Conservation (phyloP, 306 rosid species). For the Vigna hirtella region DNA sequence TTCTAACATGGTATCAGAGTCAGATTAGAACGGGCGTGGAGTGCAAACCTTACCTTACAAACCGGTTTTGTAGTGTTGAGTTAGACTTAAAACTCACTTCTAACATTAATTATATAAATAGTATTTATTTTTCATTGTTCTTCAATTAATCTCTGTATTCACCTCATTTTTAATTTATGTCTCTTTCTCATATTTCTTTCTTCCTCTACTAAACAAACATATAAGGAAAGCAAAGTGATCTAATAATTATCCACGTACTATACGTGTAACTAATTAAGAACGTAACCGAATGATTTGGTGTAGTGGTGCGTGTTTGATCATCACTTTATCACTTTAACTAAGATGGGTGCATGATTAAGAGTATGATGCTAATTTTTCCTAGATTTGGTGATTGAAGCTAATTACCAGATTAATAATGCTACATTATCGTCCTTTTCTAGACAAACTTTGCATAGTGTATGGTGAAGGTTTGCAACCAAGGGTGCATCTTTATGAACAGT, state of each 20-base stretch:
- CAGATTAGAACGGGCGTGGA: too few species aligned
- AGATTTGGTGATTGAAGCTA: slow-evolving; percentile 34
- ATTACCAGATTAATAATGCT: neutral
- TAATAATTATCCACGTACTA: neutral
- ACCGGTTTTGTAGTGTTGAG: rapidly evolving
- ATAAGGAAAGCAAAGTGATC: neutral
- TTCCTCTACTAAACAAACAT: too few species aligned
- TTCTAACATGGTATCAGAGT: too few species aligned
- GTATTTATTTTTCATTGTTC: too few species aligned
- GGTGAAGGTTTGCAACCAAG: slow-evolving; percentile 26
- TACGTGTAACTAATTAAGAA: neutral
- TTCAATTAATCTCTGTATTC: too few species aligned
- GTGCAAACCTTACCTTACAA: too few species aligned
- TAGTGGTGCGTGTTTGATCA: neutral
- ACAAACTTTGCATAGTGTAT: slow-evolving; percentile 2
- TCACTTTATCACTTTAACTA: slow-evolving; percentile 19
- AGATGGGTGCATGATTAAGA: slow-evolving; percentile 12
- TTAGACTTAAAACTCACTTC: too few species aligned
- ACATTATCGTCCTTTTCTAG: slow-evolving; percentile 4
- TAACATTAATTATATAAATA: too few species aligned
- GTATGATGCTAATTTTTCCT: slow-evolving; percentile 15
- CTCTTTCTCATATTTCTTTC: too few species aligned
- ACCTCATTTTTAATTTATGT: too few species aligned
- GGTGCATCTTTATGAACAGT: slow-evolving; percentile 31
- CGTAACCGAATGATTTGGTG: slow-evolving; percentile 21